Base-by-base conservation (phyloP, 768 basidiomycete species). In the Boletus reticulatus region DNA sequence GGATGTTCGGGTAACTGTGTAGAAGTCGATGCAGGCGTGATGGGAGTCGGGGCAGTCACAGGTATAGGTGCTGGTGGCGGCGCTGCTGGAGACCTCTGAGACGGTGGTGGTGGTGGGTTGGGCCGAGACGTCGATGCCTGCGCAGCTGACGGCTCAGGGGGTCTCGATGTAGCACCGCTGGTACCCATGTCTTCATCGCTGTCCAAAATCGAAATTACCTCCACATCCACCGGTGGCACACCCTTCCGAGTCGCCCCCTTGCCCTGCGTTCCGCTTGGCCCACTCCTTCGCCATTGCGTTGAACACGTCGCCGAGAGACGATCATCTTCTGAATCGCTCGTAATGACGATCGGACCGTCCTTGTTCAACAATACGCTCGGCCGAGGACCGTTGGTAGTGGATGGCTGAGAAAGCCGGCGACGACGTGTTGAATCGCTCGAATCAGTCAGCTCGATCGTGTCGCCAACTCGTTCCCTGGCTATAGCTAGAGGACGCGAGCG, bases 181-280 rank as follows among this genome's bases (percentile, higher is more conserved):
- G 43, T 41, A 12, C 17, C 45, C 27, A 12, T 1, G 11, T 60
- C 63, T 4, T 61, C 57, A 0, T 71, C 69, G 17, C 67, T 72
- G 19, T 72, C 71, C 12, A 52, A 48, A n/a, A 72, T 51, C 12
- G 57, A 61, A n/a, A 71, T 71, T 17, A 72, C 67, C 31, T 71
- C 71, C 8, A 11, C 59, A 5, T 56, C 22, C n/a, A 7, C 3
- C 2, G 58, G 66, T 24, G 57, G 59, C 0, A 0, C 43, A 4
- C 39, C 32, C 34, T 2, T 44, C 41, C 58, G 34, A 17, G 39
- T 46, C 34, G 31, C 17, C n/a, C 8, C 24, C 20, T 22, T 41
- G 22, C 47, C 44, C 37, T 55, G 60, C 8, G 32, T 45, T 41
- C 48, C 43, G 7, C 22, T 14, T 6, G 13, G 52, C 43, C 39